A percentile compares a stretch with the other conserved stretches of the same genome.
These are phyloP conservation scores for Globisporangium barbulae DNA, from an alignment of 352 stramenopile genomes.

Conservation along the genomic window DNA sequence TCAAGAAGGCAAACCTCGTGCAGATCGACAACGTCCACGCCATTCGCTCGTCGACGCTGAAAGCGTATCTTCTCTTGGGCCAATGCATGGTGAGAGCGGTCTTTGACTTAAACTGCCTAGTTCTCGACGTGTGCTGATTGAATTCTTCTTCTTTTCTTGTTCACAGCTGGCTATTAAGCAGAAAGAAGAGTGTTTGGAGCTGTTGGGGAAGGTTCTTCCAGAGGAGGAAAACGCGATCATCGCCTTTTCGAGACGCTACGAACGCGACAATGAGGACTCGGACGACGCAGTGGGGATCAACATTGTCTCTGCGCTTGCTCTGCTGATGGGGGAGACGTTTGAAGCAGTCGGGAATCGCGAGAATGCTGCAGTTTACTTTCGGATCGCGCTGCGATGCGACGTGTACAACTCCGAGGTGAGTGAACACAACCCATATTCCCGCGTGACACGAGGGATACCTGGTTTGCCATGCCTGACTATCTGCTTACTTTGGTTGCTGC, in stretches of 20 bases:
- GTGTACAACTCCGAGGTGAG: constrained; percentile 69
- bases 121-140: neutral
- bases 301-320: constrained; percentile 70
- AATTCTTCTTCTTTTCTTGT: neutral
- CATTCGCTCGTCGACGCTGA: constrained; percentile 29
- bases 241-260: constrained; percentile 40
- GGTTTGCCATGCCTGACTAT: neutral
- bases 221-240: constrained; percentile 59
- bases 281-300: constrained; percentile 46
- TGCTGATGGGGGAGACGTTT: constrained; percentile 83
- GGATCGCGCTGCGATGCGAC: constrained; percentile 73
- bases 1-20: constrained; percentile 51
- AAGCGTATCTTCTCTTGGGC: constrained; percentile 54
- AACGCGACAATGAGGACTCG: constrained; percentile 16
- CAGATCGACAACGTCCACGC: constrained; percentile 24
- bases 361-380: constrained; percentile 74
- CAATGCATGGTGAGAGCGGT: constrained; percentile 58
- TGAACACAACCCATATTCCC: neutral
- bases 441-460: neutral
- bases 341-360: constrained; percentile 82
- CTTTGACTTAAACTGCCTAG: neutral
- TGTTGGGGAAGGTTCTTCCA: constrained; percentile 57
- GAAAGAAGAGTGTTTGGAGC: constrained; percentile 78
- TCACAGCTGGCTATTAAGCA: constrained; percentile 71
- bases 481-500: neutral